Percentiles rank a stretch among this genome's conserved stretches.
Conservation (phyloP, 139 green algal species). For the Volvox reticuliferus region DNA sequence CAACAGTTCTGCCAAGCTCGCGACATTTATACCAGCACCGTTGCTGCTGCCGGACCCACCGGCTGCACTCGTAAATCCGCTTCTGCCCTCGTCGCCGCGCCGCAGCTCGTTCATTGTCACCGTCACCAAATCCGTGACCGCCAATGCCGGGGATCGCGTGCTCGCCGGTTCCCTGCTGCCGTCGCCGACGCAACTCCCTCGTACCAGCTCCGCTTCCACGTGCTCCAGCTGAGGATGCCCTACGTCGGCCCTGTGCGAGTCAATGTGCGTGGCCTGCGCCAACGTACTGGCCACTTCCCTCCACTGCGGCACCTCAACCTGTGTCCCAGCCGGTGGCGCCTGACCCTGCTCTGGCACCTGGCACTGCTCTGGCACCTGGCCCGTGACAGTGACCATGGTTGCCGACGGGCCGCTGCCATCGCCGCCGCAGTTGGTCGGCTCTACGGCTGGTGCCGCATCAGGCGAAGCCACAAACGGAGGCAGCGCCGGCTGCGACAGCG, state of each 20-base stretch:
- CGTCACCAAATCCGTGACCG: no score
- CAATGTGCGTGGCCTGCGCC: not conserved
- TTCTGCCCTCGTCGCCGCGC: not conserved
- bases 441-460: not conserved
- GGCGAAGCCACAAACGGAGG: not conserved
- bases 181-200: not conserved
- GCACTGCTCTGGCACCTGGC: not conserved
- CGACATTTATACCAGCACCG: not conserved
- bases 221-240: no score
- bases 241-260: no score
- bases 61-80: not conserved
- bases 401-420: not conserved
- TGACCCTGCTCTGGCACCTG: not conserved
- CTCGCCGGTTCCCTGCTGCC: no score
- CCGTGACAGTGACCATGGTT: not conserved
- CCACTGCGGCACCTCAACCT: no score
- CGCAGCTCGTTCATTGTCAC: not conserved
- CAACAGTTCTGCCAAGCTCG: not conserved
- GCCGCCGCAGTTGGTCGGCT: not conserved
- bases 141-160: no score
- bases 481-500: not conserved
- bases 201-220: no score
- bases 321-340: not conserved
- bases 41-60: not conserved
- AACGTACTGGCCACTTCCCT: no score